These are phyloP conservation scores for Termitomyces bulborhizus DNA, from an alignment of 768 basidiomycete species.

Conservation along the genomic window DNA sequence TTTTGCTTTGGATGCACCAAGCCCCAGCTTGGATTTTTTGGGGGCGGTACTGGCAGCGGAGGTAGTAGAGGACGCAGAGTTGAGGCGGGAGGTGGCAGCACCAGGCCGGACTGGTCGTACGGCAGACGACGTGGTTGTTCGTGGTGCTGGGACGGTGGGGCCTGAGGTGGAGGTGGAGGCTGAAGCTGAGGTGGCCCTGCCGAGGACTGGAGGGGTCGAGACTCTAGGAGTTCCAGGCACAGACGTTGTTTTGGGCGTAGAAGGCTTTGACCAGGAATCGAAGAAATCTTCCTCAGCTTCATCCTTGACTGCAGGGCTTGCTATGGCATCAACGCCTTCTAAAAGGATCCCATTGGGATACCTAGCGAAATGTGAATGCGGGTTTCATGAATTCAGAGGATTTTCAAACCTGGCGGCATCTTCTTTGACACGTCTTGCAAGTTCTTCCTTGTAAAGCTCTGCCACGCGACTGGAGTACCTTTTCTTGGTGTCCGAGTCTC, in stretches of 20 bases:
- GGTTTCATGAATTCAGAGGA: background rate
- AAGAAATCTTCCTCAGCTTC: constrained; percentile 90
- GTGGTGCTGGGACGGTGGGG: constrained; percentile 32
- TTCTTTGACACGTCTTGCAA: constrained; percentile 72
- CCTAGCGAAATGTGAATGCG: constrained; percentile 29
- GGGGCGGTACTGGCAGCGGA: constrained; percentile 24
- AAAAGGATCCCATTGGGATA: constrained; percentile 72
- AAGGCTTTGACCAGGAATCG: constrained; percentile 91
- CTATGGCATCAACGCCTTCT: constrained; percentile 65
- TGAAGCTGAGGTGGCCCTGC: constrained; percentile 38
- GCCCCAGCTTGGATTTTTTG: constrained; percentile 68
- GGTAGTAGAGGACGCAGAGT: constrained; percentile 26
- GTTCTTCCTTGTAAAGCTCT: constrained; percentile 88
- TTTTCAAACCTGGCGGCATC: constrained; percentile 58
- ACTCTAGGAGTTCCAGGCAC: constrained; percentile 45
- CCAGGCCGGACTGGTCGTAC: constrained; percentile 40
- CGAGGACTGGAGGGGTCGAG: constrained; percentile 52
- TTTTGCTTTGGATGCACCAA: constrained; percentile 85
- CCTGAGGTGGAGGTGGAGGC: constrained; percentile 26
- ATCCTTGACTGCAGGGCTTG: constrained; percentile 31
- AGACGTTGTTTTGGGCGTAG: constrained; percentile 44
- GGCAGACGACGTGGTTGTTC: constrained; percentile 62
- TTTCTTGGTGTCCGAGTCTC: constrained; percentile 75
- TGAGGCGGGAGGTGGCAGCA: constrained; percentile 31
- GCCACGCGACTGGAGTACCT: constrained; percentile 85